These are phyloP conservation scores for Musa acuminata DNA, from an alignment of 176 grass and related monocot genomes.

Conservation along the genomic window DNA sequence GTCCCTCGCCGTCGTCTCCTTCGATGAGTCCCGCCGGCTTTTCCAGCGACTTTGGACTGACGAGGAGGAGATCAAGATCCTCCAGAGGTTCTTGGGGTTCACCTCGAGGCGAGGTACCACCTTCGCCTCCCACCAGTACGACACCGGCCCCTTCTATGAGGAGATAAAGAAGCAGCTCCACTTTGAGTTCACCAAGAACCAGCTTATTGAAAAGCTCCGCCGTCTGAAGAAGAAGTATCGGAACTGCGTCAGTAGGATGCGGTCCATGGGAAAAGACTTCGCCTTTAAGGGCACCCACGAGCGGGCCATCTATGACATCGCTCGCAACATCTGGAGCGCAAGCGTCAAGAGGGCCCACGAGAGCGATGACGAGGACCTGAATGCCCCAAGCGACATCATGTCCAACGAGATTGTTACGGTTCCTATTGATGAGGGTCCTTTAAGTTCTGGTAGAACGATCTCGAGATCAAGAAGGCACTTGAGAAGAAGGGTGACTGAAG, in stretches of 20 bases:
- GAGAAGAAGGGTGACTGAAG: neutral
- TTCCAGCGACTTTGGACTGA: constrained; percentile 91
- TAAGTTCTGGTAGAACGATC: neutral
- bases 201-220: constrained; percentile 9
- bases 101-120: constrained; percentile 42
- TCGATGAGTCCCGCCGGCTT: constrained; percentile 42
- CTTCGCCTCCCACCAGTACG: constrained; percentile 27
- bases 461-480: neutral
- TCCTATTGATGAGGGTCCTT: neutral
- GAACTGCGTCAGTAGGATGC: constrained; percentile 62
- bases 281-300: constrained; percentile 64
- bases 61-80: constrained; percentile 83
- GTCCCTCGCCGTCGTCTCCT: constrained; percentile 10
- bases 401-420: neutral
- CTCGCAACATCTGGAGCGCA: constrained; percentile 61
- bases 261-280: constrained; percentile 34
- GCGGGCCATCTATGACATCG: constrained; percentile 71
- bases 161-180: constrained; percentile 81
- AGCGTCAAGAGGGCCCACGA: constrained; percentile 37
- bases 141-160: neutral
- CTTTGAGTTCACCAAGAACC: too few relatives aligned
- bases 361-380: neutral
- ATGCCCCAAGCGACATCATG: constrained; percentile 24
- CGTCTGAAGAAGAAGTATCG: neutral
- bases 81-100: neutral